Evolutionary conservation across 441 rosid genomes (phyloP).

Genomic region (Viola pubescens): DNA sequence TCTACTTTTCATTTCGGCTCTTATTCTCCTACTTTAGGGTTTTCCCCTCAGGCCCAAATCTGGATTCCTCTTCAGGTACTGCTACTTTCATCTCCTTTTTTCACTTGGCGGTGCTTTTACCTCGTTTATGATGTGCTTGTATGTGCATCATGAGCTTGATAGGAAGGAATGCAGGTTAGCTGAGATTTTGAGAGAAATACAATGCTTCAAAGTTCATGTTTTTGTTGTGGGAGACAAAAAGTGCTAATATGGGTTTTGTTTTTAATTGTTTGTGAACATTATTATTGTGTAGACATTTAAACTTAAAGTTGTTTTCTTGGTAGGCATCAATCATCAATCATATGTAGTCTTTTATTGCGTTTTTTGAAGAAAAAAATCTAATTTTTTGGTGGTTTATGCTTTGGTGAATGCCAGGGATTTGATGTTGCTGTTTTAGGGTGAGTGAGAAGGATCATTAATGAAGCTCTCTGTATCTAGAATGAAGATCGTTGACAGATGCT

Average conservation of each 20-base stretch:
- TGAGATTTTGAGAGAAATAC: too few relatives aligned
- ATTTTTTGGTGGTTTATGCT: neutral
- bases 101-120: neutral
- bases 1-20: neutral
- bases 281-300: neutral
- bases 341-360: too few relatives aligned
- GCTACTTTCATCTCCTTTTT: constrained; percentile 6
- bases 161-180: too few relatives aligned
- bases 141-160: too few relatives aligned
- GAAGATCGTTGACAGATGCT: neutral
- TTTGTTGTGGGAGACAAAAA: too few relatives aligned
- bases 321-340: too few relatives aligned
- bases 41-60: constrained; percentile 18
- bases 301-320: too few relatives aligned
- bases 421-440: constrained; percentile 11
- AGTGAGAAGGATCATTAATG: constrained; percentile 5
- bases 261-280: neutral
- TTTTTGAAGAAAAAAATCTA: too few relatives aligned
- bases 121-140: too few relatives aligned
- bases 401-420: constrained; percentile 11
- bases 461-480: constrained; percentile 4
- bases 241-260: neutral
- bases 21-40: constrained; percentile 16
- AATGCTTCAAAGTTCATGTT: too few relatives aligned
- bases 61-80: constrained; percentile 19